Evolutionary conservation across 2,329 filamentous ascomycete species (phyloP).

Genomic region (Colletotrichum tabaci): DNA sequence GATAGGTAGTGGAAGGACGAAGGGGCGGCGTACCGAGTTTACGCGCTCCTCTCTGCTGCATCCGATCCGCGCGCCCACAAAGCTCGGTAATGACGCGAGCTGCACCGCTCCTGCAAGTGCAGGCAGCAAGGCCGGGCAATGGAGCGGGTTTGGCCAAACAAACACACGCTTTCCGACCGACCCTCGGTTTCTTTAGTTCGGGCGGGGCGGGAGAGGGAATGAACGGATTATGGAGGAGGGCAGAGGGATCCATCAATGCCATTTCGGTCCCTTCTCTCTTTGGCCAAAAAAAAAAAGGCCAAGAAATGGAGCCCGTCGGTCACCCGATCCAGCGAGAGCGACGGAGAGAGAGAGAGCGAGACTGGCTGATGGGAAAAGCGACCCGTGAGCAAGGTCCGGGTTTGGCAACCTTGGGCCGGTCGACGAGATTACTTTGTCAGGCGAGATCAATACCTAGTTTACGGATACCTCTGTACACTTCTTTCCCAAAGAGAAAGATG

Average conservation of each 20-base stretch:
- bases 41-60: not conserved
- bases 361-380: not conserved
- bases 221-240: not conserved
- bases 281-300: not conserved
- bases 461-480: not conserved
- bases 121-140: not conserved
- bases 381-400: not conserved
- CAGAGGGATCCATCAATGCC: slow-evolving; percentile 10
- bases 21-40: not conserved
- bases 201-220: not conserved
- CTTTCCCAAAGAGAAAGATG: not conserved
- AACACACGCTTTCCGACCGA: slow-evolving; percentile 9
- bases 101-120: slow-evolving; percentile 1
- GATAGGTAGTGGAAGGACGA: too few species aligned
- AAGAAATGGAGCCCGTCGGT: not conserved
- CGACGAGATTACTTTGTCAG: slow-evolving; percentile 15
- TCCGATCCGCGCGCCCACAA: not conserved
- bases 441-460: not conserved
- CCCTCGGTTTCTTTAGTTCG: slow-evolving; percentile 1
- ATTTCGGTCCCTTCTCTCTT: slow-evolving; percentile 17
- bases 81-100: slow-evolving; percentile 25
- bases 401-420: not conserved
- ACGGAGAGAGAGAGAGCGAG: not conserved
- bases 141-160: slow-evolving; percentile 11
- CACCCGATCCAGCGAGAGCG: not conserved